These are phyloP conservation scores for Fomitiporia mediterranea DNA, from an alignment of 1,284 basidiomycete genomes.

Conservation along the genomic window DNA sequence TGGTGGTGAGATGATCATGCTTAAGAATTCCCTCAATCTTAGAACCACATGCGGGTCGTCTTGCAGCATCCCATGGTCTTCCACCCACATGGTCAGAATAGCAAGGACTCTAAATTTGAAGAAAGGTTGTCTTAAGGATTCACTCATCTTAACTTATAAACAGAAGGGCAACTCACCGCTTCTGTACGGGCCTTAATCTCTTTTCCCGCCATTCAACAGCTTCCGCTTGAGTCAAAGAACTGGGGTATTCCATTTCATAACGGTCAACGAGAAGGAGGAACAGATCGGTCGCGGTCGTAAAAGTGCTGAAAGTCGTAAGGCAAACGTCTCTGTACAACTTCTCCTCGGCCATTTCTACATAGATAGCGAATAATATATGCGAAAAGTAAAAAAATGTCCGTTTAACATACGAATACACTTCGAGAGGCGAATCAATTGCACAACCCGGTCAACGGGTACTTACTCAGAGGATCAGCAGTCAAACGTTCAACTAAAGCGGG, in stretches of 20 bases:
- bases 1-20: constrained; percentile 38
- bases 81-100: constrained; percentile 56
- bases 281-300: constrained; percentile 62
- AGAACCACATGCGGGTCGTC: constrained; percentile 59
- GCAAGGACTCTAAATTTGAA: constrained; percentile 38
- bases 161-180: constrained; percentile 30
- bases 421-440: neutral
- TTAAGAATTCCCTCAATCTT: constrained; percentile 52
- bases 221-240: constrained; percentile 46
- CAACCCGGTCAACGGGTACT: constrained; percentile 26
- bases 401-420: neutral
- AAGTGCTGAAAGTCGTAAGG: constrained; percentile 76
- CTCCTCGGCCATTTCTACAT: constrained; percentile 41
- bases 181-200: constrained; percentile 52
- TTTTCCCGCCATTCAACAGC: constrained; percentile 62
- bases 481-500: constrained; percentile 67
- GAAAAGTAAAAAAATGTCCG: neutral
- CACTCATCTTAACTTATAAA: neutral
- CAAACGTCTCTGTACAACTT: constrained; percentile 60
- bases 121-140: neutral
- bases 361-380: constrained; percentile 18
- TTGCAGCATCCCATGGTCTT: constrained; percentile 52
- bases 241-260: constrained; percentile 55
- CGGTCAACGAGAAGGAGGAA: constrained; percentile 63
- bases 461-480: constrained; percentile 53